A percentile compares a stretch with the other conserved stretches of the same genome.
These are phyloP conservation scores for Claviceps paspali DNA, from an alignment of 2,329 filamentous ascomycete species.

Conservation along the genomic window DNA sequence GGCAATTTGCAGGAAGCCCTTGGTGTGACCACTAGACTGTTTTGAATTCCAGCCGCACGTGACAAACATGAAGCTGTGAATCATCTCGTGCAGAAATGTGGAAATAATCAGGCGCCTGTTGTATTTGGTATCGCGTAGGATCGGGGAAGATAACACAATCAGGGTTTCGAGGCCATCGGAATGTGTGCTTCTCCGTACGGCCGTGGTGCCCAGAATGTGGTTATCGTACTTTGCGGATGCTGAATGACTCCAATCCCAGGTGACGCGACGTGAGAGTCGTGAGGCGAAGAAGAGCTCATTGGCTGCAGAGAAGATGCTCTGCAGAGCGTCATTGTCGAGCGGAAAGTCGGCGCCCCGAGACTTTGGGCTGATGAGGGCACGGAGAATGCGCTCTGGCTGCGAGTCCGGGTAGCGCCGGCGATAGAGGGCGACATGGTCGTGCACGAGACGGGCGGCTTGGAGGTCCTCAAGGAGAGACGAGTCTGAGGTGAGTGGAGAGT, in stretches of 20 bases:
- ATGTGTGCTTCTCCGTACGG: conserved; percentile 31
- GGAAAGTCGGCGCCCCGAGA: conserved; percentile 29
- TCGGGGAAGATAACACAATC: conserved; percentile 44
- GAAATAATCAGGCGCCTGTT: conserved; percentile 46
- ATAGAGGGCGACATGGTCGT: conserved; percentile 28
- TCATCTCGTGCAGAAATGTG: conserved; percentile 51
- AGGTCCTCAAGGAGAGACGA: conserved; percentile 18
- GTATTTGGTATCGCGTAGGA: conserved; percentile 39
- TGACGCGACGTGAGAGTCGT: conserved; percentile 38
- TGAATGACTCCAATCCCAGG: conserved; percentile 45
- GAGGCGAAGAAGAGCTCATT: conserved; percentile 49
- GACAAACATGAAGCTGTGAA: conserved; percentile 52
- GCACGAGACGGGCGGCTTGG: conserved; percentile 33
- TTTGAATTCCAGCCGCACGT: conserved; percentile 42
- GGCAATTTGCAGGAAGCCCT: conserved; percentile 43
- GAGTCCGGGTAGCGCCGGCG: conserved; percentile 31
- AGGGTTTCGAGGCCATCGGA: conserved; percentile 44
- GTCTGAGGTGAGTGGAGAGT: conserved; percentile 15
- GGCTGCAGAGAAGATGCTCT: conserved; percentile 42
- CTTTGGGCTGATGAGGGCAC: conserved; percentile 38
- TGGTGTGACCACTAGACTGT: conserved; percentile 42
- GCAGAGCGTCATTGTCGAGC: conserved; percentile 41
- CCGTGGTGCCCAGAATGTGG: conserved; percentile 47
- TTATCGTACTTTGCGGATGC: conserved; percentile 33
- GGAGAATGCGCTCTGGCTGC: conserved; percentile 41